phyloP scores from a whole-genome alignment of 495 filamentous ascomycete species.

The Xeromyces bisporus region DNA sequence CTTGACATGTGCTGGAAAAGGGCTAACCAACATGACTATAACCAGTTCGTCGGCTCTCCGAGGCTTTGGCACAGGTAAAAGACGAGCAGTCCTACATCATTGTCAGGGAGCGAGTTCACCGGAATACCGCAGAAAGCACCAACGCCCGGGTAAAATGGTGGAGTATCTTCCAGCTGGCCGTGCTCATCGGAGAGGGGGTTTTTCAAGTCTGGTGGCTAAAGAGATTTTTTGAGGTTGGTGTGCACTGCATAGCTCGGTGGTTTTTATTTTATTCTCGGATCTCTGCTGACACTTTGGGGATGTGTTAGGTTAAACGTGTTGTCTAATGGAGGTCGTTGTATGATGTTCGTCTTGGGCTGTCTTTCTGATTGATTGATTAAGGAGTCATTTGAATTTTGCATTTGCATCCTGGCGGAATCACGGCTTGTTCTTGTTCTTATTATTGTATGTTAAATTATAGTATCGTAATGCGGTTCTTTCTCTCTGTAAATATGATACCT shows the following conservation, averaged over 20 bases:
- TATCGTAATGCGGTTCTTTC: no score
- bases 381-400: not conserved
- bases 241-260: slow-evolving; percentile 2
- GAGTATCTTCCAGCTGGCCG: slow-evolving; percentile 88
- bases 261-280: slow-evolving; percentile 1
- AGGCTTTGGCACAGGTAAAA: slow-evolving; percentile 77
- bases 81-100: slow-evolving; percentile 98
- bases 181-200: slow-evolving; percentile 78
- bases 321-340: no score
- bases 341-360: no score
- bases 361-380: no score
- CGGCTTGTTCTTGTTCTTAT: no score
- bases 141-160: slow-evolving; percentile 98
- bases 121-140: slow-evolving; percentile 97
- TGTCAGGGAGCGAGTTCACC: slow-evolving; percentile 81
- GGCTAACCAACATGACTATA: no score
- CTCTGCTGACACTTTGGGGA: not conserved
- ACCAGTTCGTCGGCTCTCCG: slow-evolving; percentile 66
- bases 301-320: not conserved
- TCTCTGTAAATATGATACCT: no score
- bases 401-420: not conserved
- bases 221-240: slow-evolving; percentile 83
- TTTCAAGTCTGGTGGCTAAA: slow-evolving; percentile 99
- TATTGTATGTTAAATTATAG: no score
- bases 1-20: no score